Conservation (phyloP, 768 basidiomycete species). For the Leccinum uliginosum region DNA sequence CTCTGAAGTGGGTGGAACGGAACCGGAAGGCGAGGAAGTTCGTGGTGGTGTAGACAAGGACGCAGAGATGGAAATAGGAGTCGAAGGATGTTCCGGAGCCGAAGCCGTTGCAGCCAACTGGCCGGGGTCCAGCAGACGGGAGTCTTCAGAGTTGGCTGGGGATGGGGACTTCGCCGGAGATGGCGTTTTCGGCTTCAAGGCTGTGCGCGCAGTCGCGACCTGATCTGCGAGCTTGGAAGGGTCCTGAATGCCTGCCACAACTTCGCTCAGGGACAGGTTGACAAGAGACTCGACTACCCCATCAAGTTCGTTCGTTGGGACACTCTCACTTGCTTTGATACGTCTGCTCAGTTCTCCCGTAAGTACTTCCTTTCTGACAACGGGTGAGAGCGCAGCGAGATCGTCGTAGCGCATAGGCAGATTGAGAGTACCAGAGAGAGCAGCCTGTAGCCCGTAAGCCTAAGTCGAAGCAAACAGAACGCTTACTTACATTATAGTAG, state of each 20-base stretch:
- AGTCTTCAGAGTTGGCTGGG: slow-evolving; percentile 62
- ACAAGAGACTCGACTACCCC: slow-evolving; percentile 70
- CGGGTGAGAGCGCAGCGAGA: slow-evolving; percentile 74
- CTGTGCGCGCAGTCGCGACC: slow-evolving; percentile 40
- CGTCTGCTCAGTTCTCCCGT: slow-evolving; percentile 79
- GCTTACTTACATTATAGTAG: slow-evolving; percentile 67
- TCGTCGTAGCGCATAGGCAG: slow-evolving; percentile 88
- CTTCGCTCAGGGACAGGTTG: slow-evolving; percentile 65
- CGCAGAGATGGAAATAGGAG: slow-evolving; percentile 73
- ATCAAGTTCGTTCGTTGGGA: slow-evolving; percentile 55
- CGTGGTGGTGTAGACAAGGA: slow-evolving; percentile 79
- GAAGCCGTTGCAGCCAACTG: slow-evolving; percentile 71
- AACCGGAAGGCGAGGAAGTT: slow-evolving; percentile 72
- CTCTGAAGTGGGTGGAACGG: slow-evolving; percentile 62
- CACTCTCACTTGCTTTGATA: slow-evolving; percentile 52
- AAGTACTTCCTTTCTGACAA: slow-evolving; percentile 82
- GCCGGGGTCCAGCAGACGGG: slow-evolving; percentile 60
- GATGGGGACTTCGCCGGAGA: slow-evolving; percentile 51
- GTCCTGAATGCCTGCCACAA: slow-evolving; percentile 74
- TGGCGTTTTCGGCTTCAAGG: slow-evolving; percentile 33
- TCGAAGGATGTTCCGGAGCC: slow-evolving; percentile 87
- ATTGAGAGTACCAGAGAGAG: slow-evolving; percentile 73
- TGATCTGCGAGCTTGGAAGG: slow-evolving; percentile 61
- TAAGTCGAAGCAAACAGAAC: background rate
- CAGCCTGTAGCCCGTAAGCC: slow-evolving; percentile 49